Evolutionary conservation across 306 rosid genomes (phyloP).

Genomic region (Rosa persica): DNA sequence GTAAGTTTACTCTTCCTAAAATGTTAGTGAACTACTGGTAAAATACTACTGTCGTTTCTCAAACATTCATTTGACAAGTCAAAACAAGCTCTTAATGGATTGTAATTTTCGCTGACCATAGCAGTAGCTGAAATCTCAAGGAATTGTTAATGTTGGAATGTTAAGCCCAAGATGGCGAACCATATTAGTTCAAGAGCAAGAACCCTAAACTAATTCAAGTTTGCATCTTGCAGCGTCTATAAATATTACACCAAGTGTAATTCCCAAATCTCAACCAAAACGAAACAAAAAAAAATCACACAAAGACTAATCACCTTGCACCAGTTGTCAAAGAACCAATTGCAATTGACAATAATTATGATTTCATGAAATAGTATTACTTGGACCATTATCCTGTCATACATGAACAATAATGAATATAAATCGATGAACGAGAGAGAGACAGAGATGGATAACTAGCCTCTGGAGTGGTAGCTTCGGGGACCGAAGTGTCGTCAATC

Average conservation of each 20-base stretch:
- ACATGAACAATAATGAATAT: no score
- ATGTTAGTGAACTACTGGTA: neutral
- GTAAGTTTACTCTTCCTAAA: neutral
- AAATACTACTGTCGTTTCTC: neutral
- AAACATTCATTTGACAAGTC: neutral
- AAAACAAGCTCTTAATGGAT: neutral
- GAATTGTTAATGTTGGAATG: neutral
- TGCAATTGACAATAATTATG: neutral
- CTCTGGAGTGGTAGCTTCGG: slow-evolving; percentile 21
- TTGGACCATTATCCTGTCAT: no score
- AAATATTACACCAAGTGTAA: neutral
- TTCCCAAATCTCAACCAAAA: neutral
- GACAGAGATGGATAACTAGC: slow-evolving; percentile 41
- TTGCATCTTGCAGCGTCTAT: neutral
- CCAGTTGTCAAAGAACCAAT: no score
- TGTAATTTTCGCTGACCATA: neutral
- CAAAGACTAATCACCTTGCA: neutral
- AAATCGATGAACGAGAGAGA: neutral
- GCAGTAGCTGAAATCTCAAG: neutral
- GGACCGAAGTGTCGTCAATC: slow-evolving; percentile 53
- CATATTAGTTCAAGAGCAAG: neutral
- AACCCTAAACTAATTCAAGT: neutral
- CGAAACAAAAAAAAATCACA: neutral
- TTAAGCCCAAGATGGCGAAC: neutral
- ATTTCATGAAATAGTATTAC: neutral